Base-by-base conservation (phyloP, 2,329 filamentous ascomycete species). In the Whalleya microplaca region DNA sequence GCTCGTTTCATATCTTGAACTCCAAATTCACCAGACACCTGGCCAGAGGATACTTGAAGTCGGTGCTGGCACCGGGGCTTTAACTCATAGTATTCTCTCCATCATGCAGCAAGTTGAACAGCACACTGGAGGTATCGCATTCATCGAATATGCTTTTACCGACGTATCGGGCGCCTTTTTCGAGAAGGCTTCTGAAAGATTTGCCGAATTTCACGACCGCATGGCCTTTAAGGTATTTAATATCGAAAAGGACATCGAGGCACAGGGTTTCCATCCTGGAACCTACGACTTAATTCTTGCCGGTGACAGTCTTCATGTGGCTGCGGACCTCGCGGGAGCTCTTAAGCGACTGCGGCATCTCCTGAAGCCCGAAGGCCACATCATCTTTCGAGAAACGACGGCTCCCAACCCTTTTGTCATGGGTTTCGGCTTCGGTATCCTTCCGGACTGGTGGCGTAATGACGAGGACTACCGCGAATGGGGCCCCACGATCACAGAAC, bases 51-150 rank as follows among this genome's bases (percentile, higher is more conserved):
- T 78, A 27, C 65, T 78, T 1, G 76, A 79, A 51, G 66, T 79
- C 20, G 76, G 75, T 12, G 73, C 72, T 16, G 75, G 74, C 0
- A 78, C 72, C 1, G 74, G 75, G 2, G 69, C 70, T 5, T 67
- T 72, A 47, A 76, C 74, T 1, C 45, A 45, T 2, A 64, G 64
- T 5, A 52, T 73, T 18, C 18, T 75, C 0, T 56, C 50, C 0
- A 43, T 58, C 2, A 53, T 72, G 21, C 48, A 61, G 14, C 58
- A 54, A 5, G 62, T 65, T 7, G 68, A 68, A 55, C 48, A 9
- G 29, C 53, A 32, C 50, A 67, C 49, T 2, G 68, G 68, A 2
- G 53, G 51, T 7, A 40, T 66, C 16, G 21, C 45, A 0, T 73
- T 73, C 44, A 53, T 63, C 0, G 61, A 71, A 16, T 78, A 78